Evolutionary conservation across 1,284 basidiomycete genomes (phyloP), one percentile per base, ranked within the genome.

Genomic region (Malassezia pachydermatis): DNA sequence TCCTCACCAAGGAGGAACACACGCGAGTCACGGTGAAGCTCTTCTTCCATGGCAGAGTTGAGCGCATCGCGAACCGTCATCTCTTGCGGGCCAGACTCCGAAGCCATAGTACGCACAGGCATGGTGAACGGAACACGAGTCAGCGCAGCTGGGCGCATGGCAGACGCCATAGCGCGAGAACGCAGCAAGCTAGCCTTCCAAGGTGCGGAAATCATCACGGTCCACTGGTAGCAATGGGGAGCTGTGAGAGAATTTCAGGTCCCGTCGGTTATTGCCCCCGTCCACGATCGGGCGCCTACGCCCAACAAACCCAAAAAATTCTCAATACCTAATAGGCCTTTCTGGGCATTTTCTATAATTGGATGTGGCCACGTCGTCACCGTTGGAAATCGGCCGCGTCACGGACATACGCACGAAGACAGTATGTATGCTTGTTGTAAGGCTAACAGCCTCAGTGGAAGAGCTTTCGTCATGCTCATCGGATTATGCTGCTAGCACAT

Each of bases 1-100:
- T 99, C 94, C 76, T 99, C 94, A 60, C 94, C 94, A 65, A 99
- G 76, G 72, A 99, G 76, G 74, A 94, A 98, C 43, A 99, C 94
- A 32, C 78, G 84, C 73, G 92, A 85, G 76, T 99, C 94, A 42
- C 88, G 82, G 65, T 84, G 73, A 94, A 99, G 98, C 78, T 99
- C 94, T 77, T 99, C 94, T 78, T 98, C 94, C 87, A 99, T 92
- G 29, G 94, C 94, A 54, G 83, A 76, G 76, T 96, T 98, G 62
- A 99, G 82, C 33, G 94, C 94, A 53, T 99, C 94, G 72, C 94
- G 86, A 55, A 96, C 92, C 44, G 89, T 96, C 88, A 96, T 86
- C 84, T 90, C 71, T 47, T 62, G 59, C 6, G 62, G 24, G 56
- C 51, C 59, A 56, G 43, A 41, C 45, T 40, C 60, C 53, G 42